Evolutionary conservation across 257 asterid species (phyloP).

Genomic region (Sherardia arvensis): DNA sequence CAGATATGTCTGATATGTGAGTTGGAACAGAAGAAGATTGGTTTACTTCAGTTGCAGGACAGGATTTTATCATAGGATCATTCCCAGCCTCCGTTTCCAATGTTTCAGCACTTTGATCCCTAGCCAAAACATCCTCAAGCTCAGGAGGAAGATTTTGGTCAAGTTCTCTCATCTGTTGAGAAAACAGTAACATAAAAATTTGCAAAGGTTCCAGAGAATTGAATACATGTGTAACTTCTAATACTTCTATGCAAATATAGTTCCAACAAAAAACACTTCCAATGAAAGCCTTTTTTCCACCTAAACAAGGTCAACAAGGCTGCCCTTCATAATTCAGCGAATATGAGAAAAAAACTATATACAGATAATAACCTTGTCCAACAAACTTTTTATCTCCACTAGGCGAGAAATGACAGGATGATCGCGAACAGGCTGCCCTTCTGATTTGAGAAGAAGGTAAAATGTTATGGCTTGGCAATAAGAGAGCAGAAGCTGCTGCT

Average conservation of each 20-base stretch:
- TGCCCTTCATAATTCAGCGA: background rate
- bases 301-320: background rate
- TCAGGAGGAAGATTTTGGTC: constrained; percentile 58
- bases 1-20: constrained; percentile 20
- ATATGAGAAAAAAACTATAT: too few relatives aligned
- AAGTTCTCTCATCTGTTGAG: constrained; percentile 60
- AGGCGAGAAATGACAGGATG: constrained; percentile 90
- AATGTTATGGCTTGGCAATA: constrained; percentile 89
- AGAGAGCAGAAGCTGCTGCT: constrained; percentile 69
- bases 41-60: constrained; percentile 21
- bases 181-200: background rate
- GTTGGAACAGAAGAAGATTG: constrained; percentile 23
- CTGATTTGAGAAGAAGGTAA: constrained; percentile 92
- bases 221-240: background rate
- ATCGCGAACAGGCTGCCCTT: constrained; percentile 87
- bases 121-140: constrained; percentile 41
- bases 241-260: background rate
- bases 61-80: constrained; percentile 25
- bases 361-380: constrained; percentile 63
- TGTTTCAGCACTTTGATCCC: constrained; percentile 21
- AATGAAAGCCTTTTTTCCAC: background rate
- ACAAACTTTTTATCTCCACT: constrained; percentile 71
- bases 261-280: background rate
- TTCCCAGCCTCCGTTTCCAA: constrained; percentile 26
- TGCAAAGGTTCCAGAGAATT: background rate